phyloP scores from a whole-genome alignment of 108 stramenopile genomes.

The Asterionellopsis glacialis region DNA sequence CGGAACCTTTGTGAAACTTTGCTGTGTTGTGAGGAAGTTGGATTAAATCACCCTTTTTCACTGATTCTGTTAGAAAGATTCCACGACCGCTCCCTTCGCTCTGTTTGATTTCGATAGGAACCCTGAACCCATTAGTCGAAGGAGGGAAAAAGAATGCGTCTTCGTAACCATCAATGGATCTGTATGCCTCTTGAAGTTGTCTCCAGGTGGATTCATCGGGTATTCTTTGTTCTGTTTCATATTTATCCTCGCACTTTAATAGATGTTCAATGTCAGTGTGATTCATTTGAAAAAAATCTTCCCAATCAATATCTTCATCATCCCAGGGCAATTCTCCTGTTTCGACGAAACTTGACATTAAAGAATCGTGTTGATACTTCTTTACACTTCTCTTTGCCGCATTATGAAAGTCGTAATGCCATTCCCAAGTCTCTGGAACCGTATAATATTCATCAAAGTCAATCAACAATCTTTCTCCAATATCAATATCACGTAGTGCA shows the following conservation, averaged over 20 bases:
- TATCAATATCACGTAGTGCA: not conserved
- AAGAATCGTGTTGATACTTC: too few species aligned
- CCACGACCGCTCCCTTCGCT: conserved; percentile 5
- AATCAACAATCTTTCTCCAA: not conserved
- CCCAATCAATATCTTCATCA: too few species aligned
- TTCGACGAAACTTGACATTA: too few species aligned
- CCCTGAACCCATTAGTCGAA: not conserved
- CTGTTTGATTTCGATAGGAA: not conserved
- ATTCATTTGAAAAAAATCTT: too few species aligned
- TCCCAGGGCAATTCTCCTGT: too few species aligned
- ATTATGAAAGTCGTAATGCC: too few species aligned
- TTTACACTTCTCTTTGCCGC: too few species aligned
- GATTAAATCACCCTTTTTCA: conserved; percentile 2
- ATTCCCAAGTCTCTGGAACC: too few species aligned
- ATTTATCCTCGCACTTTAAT: too few species aligned
- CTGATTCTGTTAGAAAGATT: not conserved
- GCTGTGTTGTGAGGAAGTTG: conserved; percentile 2
- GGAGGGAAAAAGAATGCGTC: not conserved
- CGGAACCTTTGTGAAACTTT: not conserved
- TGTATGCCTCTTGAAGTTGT: not conserved
- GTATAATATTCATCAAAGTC: too few species aligned
- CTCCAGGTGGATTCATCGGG: conserved; percentile 3
- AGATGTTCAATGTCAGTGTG: too few species aligned
- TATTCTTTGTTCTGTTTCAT: too few species aligned
- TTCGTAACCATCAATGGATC: not conserved